Evolutionary conservation across 1,139 yeast species (phyloP).

Genomic region (Saccharomycopsis hybrid): DNA sequence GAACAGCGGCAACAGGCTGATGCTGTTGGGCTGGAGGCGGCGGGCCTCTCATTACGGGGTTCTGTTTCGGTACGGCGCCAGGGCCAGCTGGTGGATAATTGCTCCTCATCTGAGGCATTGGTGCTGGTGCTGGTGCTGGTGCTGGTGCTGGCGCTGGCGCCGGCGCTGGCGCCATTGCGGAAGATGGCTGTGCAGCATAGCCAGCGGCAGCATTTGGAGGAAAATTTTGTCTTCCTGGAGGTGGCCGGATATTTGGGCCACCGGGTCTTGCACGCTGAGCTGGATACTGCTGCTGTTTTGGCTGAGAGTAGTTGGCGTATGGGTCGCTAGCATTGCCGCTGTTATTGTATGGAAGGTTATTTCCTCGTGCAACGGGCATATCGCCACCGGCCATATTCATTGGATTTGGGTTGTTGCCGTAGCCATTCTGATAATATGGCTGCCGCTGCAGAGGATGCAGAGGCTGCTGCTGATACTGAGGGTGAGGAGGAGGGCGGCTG

Average conservation of each 20-base stretch:
- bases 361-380: conserved; percentile 1
- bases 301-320: not conserved
- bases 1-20: conserved; percentile 1
- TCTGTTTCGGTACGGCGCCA: not conserved
- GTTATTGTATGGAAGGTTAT: not conserved
- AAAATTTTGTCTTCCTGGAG: no score
- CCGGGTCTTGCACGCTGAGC: no score
- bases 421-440: not conserved
- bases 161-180: not conserved
- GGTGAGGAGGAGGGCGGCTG: not conserved
- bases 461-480: not conserved
- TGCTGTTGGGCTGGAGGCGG: conserved; percentile 1
- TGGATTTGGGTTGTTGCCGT: not conserved
- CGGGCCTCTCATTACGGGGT: conserved; percentile 5
- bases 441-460: not conserved
- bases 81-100: not conserved
- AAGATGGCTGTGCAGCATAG: not conserved
- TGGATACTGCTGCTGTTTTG: not conserved
- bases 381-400: conserved; percentile 3
- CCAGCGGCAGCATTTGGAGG: no score
- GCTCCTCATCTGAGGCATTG: not conserved
- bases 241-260: no score
- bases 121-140: not conserved
- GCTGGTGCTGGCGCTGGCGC: no score
- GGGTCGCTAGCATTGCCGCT: conserved; percentile 2